Conservation (phyloP, 2,329 filamentous ascomycete genomes). For the Clonostachys chloroleuca region DNA sequence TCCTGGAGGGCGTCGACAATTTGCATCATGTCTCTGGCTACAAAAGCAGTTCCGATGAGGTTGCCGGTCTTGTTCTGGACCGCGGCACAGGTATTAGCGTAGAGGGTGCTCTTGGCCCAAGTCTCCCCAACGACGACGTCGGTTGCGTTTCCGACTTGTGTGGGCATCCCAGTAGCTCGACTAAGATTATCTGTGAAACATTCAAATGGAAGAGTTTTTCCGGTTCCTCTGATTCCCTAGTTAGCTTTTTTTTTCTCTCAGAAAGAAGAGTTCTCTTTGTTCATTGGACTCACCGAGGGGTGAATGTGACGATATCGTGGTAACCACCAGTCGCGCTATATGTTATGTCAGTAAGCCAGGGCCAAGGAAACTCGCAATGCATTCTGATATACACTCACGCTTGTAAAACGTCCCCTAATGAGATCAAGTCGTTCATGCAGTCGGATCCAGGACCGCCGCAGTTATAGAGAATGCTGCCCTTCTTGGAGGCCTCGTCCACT, state of each 20-base stretch:
- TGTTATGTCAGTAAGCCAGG: neutral
- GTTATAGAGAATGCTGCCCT: slow-evolving; percentile 31
- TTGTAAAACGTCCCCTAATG: neutral
- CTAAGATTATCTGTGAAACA: slow-evolving; percentile 9
- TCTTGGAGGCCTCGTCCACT: slow-evolving; percentile 17
- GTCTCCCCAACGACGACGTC: slow-evolving; percentile 9
- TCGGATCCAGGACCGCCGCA: slow-evolving; percentile 26
- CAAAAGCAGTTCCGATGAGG: slow-evolving; percentile 35
- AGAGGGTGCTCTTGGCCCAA: slow-evolving; percentile 13
- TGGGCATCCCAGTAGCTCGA: neutral
- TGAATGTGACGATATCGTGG: slow-evolving; percentile 16
- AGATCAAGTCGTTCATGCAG: slow-evolving; percentile 1
- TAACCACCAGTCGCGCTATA: slow-evolving; percentile 12
- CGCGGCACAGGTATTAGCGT: slow-evolving; percentile 10
- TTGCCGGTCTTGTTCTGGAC: slow-evolving; percentile 19
- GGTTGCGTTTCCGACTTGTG: slow-evolving; percentile 7
- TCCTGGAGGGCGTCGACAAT: slow-evolving; percentile 35
- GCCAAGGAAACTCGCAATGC: neutral
- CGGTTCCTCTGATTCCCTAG: slow-evolving; percentile 13
- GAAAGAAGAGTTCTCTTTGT: too few species aligned
- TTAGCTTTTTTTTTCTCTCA: neutral
- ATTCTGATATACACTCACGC: neutral
- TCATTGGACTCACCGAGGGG: slow-evolving; percentile 12
- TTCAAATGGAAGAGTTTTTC: slow-evolving; percentile 14
- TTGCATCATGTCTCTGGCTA: slow-evolving; percentile 34